phyloP scores from a whole-genome alignment of 352 stramenopile species.

The Pythium aristosporum region DNA sequence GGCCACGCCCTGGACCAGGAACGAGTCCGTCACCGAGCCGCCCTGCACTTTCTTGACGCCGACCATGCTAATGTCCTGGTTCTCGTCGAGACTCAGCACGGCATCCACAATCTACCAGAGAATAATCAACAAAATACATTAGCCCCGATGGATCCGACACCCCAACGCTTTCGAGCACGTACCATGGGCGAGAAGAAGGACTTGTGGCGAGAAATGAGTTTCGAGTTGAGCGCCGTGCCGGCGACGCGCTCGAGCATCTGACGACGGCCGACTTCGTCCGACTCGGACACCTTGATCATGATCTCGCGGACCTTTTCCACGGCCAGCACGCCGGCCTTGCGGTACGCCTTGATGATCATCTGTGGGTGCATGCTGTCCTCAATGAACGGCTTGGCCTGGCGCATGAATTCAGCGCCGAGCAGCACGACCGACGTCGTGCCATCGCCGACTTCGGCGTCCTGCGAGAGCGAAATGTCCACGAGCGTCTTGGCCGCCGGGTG shows the following conservation, averaged over 20 bases:
- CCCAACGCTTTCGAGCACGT: neutral
- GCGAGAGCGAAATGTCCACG: slow-evolving; percentile 96
- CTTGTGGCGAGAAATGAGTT: slow-evolving; percentile 97
- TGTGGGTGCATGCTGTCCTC: slow-evolving; percentile 97
- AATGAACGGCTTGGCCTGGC: slow-evolving; percentile 96
- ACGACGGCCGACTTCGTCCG: slow-evolving; percentile 70
- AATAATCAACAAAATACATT: neutral
- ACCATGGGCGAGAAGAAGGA: slow-evolving; percentile 98
- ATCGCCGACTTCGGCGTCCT: slow-evolving; percentile 90
- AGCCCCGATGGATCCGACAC: neutral
- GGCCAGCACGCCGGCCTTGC: slow-evolving; percentile 80
- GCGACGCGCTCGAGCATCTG: slow-evolving; percentile 65
- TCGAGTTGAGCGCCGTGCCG: slow-evolving; percentile 98
- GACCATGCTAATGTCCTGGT: slow-evolving; percentile 90
- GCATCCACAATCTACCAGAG: slow-evolving; percentile 91
- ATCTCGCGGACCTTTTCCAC: slow-evolving; percentile 87
- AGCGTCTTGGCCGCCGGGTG: slow-evolving; percentile 98
- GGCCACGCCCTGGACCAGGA: slow-evolving; percentile 96
- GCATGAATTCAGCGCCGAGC: slow-evolving; percentile 96
- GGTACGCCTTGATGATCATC: slow-evolving; percentile 88
- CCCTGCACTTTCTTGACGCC: slow-evolving; percentile 98
- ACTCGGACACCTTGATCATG: slow-evolving; percentile 79
- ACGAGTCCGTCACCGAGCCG: slow-evolving; percentile 97
- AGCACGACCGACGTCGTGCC: slow-evolving; percentile 98
- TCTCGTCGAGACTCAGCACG: slow-evolving; percentile 91